Evolutionary conservation across 441 rosid genomes (phyloP), one percentile per base, ranked within the genome.

Genomic region (Eruca vesicaria): DNA sequence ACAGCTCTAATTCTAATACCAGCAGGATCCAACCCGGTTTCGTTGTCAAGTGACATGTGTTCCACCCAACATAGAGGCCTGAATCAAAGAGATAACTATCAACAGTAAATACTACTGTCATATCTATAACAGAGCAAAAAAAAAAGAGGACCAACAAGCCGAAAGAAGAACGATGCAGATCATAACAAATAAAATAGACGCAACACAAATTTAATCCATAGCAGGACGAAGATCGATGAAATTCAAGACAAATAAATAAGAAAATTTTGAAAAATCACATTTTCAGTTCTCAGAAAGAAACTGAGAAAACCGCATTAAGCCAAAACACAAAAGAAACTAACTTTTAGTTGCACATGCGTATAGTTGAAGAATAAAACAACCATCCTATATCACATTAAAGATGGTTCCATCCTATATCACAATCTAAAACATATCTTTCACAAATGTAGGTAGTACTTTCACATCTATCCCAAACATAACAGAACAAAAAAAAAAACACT

Each of bases 61-160:
- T 96, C 93, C 57, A 90, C 89, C 99, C 99, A 96, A 77, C 99
- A 96, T n/a, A 96, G 73, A 69, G 99, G 99, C 79, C 99, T 93
- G 80, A 26, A 65, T 80, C 60, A 32, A 58, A 68, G 60, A 78
- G 1, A 60, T 16, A 21, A 35, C 52, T 45, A 33, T 7, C 29
- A 58, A 29, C 58, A 66, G 2, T 28, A 58, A 64, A 19, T 52
- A 19, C 9, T 29, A 56, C 16, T 31, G 20, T 20, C 23, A 41
- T 58, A 64, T 14, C 61, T 31, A 16, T 53, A 71, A 23, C 11
- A 76, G 4, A 65, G 33, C 62, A 11, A 56, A 26, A 11, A 56
- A 26, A 64, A 64, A 53, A 15, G 20, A 64, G 50, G 60, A 64
- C 11, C 33, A 56, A 0, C 20, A 15, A 63, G 31, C 38, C 53